phyloP scores from a whole-genome alignment of 768 basidiomycete species.

The Phlebiopsis gigantea region DNA sequence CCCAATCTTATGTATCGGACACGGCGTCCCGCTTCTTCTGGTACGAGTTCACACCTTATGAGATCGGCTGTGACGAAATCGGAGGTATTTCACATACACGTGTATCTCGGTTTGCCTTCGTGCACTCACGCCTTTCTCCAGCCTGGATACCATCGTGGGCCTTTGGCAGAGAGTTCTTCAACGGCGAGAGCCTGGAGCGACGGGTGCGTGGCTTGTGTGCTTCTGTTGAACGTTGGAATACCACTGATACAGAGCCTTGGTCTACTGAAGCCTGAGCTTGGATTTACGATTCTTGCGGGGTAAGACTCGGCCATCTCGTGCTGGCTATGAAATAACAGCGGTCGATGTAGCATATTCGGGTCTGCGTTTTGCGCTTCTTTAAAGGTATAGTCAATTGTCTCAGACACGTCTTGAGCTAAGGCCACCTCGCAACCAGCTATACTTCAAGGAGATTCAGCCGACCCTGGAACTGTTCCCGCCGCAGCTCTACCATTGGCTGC shows the following conservation, averaged over 20 bases:
- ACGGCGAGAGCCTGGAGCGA: slow-evolving; percentile 19
- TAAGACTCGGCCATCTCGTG: slow-evolving; percentile 3
- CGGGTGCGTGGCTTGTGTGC: slow-evolving; percentile 8
- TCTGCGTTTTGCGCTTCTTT: slow-evolving; percentile 25
- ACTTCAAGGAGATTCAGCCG: slow-evolving; percentile 22
- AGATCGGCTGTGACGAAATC: slow-evolving; percentile 23
- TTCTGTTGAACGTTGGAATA: not conserved
- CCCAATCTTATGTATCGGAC: slow-evolving; percentile 9
- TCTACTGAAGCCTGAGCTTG: slow-evolving; percentile 17
- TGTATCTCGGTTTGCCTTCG: not conserved
- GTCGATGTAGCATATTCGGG: slow-evolving; percentile 20
- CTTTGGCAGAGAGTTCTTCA: slow-evolving; percentile 18
- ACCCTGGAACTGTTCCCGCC: slow-evolving; percentile 17
- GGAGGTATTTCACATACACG: slow-evolving; percentile 14
- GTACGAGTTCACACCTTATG: slow-evolving; percentile 25
- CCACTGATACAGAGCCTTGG: not conserved
- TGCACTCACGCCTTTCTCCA: not conserved
- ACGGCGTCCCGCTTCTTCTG: slow-evolving; percentile 17
- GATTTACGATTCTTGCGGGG: slow-evolving; percentile 22
- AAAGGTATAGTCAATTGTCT: slow-evolving; percentile 13
- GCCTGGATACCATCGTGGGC: slow-evolving; percentile 25
- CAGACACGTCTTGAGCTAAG: no score
- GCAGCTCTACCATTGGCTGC: slow-evolving; percentile 22
- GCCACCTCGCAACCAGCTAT: slow-evolving; percentile 18
- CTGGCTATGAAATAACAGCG: not conserved